A percentile compares a stretch with the other conserved stretches of the same genome.
Conservation (phyloP, 1,284 basidiomycete genomes). For the Melampsora occidentalis region DNA sequence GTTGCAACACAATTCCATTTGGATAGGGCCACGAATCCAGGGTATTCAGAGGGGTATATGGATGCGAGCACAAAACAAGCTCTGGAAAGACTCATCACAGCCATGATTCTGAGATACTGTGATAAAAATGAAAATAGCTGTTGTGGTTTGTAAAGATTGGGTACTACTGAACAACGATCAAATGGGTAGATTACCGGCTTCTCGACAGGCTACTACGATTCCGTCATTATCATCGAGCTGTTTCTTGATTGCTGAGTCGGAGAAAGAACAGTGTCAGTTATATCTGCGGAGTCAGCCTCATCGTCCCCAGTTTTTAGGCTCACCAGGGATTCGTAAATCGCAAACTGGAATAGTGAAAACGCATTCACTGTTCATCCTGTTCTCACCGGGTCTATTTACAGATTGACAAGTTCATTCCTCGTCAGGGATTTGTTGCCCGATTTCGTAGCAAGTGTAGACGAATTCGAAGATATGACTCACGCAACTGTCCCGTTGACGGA, state of each 20-base stretch:
- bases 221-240: constrained; percentile 22
- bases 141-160: too few relatives aligned
- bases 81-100: too few relatives aligned
- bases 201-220: constrained; percentile 39
- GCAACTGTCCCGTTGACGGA: constrained; percentile 11
- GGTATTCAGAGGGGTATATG: too few relatives aligned
- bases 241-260: constrained; percentile 31
- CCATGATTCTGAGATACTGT: too few relatives aligned
- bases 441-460: background rate
- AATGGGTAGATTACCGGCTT: constrained; percentile 18
- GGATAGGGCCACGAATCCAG: too few relatives aligned
- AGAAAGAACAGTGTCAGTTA: background rate
- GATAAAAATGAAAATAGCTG: too few relatives aligned
- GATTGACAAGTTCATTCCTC: constrained; percentile 2
- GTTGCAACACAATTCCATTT: too few relatives aligned
- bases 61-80: too few relatives aligned
- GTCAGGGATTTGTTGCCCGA: background rate
- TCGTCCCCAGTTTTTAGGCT: background rate
- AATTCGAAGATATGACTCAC: background rate
- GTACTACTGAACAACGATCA: background rate
- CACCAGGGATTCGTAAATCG: constrained; percentile 34
- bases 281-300: background rate
- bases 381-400: constrained; percentile 4
- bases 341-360: constrained; percentile 37
- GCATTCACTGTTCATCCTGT: constrained; percentile 38